A percentile compares a stretch with the other conserved stretches of the same genome.
Evolutionary conservation across 345 rosid genomes (phyloP).

Genomic region (Salix udensis): DNA sequence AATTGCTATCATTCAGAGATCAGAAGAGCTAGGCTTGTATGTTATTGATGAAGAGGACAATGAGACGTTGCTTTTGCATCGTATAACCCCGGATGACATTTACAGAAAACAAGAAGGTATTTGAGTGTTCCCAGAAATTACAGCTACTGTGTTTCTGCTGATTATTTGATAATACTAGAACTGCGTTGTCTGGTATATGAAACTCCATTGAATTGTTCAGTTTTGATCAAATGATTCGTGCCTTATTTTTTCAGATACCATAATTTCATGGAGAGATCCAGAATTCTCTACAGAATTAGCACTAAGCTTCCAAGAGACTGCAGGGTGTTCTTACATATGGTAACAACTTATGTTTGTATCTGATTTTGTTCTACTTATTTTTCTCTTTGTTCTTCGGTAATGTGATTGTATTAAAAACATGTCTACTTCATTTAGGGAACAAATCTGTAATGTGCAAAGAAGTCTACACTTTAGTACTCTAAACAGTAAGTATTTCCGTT

Average conservation of each 20-base stretch:
- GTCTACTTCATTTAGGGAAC: conserved; percentile 51
- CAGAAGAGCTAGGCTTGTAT: conserved; percentile 69
- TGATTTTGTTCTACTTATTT: not conserved
- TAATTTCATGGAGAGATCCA: conserved; percentile 97
- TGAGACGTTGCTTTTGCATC: conserved; percentile 73
- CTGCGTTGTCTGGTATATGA: not conserved
- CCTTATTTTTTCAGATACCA: conserved; percentile 58
- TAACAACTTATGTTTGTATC: conserved; percentile 17
- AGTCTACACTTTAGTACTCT: conserved; percentile 73
- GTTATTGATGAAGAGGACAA: conserved; percentile 87
- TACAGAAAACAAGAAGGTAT: conserved; percentile 90
- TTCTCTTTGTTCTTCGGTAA: not conserved
- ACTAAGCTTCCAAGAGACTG: conserved; percentile 90
- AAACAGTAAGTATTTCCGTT: conserved; percentile 55
- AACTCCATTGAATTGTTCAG: not conserved
- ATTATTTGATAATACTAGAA: not conserved
- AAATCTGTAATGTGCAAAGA: conserved; percentile 77
- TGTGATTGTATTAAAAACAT: not conserved
- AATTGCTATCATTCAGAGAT: conserved; percentile 45
- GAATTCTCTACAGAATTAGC: conserved; percentile 87
- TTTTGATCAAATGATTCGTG: not conserved
- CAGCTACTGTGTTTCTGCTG: not conserved
- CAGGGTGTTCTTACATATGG: conserved; percentile 95
- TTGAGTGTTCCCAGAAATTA: conserved; percentile 5
- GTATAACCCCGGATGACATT: conserved; percentile 67